Conservation (phyloP, 1,284 basidiomycete genomes). For the Fomes fomentarius region DNA sequence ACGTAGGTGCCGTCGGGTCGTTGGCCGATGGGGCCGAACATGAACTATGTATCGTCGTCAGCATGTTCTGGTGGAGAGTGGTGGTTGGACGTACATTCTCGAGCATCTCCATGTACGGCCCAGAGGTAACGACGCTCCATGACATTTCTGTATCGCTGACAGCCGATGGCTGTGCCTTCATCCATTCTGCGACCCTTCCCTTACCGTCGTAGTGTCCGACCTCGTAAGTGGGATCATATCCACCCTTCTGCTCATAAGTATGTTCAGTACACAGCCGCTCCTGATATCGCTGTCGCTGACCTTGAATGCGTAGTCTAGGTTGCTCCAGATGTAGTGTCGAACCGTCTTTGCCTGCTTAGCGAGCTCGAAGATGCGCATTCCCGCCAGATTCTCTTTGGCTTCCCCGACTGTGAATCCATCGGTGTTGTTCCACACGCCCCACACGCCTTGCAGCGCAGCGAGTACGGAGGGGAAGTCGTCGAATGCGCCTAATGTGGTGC, state of each 20-base stretch:
- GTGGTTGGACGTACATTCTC: slow-evolving; percentile 28
- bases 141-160: slow-evolving; percentile 39
- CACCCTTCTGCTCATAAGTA: slow-evolving; percentile 31
- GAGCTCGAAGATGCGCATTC: slow-evolving; percentile 51
- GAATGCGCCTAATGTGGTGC: slow-evolving; percentile 19
- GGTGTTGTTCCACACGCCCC: slow-evolving; percentile 50
- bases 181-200: slow-evolving; percentile 46
- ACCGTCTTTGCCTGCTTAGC: slow-evolving; percentile 44
- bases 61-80: not conserved
- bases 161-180: slow-evolving; percentile 45
- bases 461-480: slow-evolving; percentile 38
- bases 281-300: slow-evolving; percentile 30
- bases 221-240: slow-evolving; percentile 37
- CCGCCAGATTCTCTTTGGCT: slow-evolving; percentile 44
- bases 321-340: slow-evolving; percentile 52
- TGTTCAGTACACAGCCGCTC: not conserved
- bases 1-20: slow-evolving; percentile 35
- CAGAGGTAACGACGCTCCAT: slow-evolving; percentile 46
- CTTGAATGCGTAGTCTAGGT: slow-evolving; percentile 47
- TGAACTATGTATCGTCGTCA: slow-evolving; percentile 26
- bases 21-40: slow-evolving; percentile 40
- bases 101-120: slow-evolving; percentile 50
- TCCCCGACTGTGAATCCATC: slow-evolving; percentile 51
- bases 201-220: slow-evolving; percentile 40
- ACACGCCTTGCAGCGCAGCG: slow-evolving; percentile 43